A percentile compares a stretch with the other conserved stretches of the same genome.
These are phyloP conservation scores for Suhomyces coccinellae DNA, from an alignment of 1,139 yeast genomes.

Conservation along the genomic window DNA sequence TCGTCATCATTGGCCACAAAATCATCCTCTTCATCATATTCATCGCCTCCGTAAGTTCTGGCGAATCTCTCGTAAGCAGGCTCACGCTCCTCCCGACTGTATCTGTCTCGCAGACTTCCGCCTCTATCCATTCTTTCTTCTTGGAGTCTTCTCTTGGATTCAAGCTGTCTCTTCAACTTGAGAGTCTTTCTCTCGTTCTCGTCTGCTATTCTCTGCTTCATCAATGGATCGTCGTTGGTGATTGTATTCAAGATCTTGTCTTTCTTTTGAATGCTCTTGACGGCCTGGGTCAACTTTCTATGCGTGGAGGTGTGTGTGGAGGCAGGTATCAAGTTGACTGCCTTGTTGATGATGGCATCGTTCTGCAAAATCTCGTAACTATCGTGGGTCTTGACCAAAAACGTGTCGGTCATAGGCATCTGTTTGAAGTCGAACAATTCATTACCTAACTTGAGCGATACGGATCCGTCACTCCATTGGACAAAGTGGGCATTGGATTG, in stretches of 20 bases:
- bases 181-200: constrained; percentile 71
- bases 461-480: constrained; percentile 91
- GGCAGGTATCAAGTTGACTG: constrained; percentile 80
- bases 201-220: constrained; percentile 78
- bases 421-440: constrained; percentile 81
- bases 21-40: constrained; percentile 48
- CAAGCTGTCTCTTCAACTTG: constrained; percentile 69
- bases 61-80: constrained; percentile 45
- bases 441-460: constrained; percentile 81
- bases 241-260: constrained; percentile 63
- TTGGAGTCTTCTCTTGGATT: constrained; percentile 51
- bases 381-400: constrained; percentile 71
- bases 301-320: constrained; percentile 84
- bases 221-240: constrained; percentile 84
- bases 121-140: constrained; percentile 43
- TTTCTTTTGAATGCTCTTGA: constrained; percentile 63
- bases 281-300: constrained; percentile 73
- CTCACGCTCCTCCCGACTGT: constrained; percentile 24
- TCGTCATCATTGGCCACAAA: constrained; percentile 47
- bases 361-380: constrained; percentile 70
- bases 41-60: constrained; percentile 44
- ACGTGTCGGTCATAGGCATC: constrained; percentile 68
- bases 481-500: constrained; percentile 89
- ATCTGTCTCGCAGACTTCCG: constrained; percentile 25
- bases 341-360: constrained; percentile 47